Evolutionary conservation across 805 yeast genomes (phyloP), one percentile per base, ranked within the genome.

Genomic region (Zygosaccharomyces bailii): DNA sequence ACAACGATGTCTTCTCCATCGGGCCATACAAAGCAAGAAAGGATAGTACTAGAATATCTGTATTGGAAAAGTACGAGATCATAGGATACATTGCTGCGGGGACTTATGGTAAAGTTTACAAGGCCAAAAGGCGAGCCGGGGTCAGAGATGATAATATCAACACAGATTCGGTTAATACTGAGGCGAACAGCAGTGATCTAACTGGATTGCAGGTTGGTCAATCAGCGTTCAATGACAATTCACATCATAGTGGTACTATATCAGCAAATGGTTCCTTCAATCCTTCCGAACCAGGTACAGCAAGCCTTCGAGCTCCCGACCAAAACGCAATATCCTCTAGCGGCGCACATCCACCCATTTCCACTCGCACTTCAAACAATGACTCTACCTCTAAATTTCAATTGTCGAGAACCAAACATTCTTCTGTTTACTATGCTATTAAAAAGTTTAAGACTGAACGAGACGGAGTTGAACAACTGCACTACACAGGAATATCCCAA

Each of bases 1-100:
- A 74, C 24, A 74, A 70, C 41, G 74, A 71, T 43, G 75, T 77
- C 19, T 76, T 78, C 56, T 71, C 83, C 0, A 70, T 79, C 20
- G 77, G 71, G 0, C 81, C 82, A 0, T 84, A 84, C 59, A 76
- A 78, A 52, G 65, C 69, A 17, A 71, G 91, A 32, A 76, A 78
- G 57, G 96, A 88, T 59, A 64, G 75, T 19, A 66, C 76, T 10
- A 68, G 96, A 42, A 73, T 78, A 23, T 80, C 86, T 2, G 96
- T 93, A 2, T 68, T 88, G n/a, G 82, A 84, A 42, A 84, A 83
- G 55, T 93, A 90, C 66, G 90, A 84, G 50, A 84, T 93, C 48
- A 67, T 89, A 13, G 99, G 99, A 0, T 93, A 93, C 65, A 93
- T 93, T 46, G 99, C 99, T 1, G 96, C 99, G 0, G 99, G 99